Percentiles rank a stretch among this genome's conserved stretches.
Evolutionary conservation across 2,329 filamentous ascomycete genomes (phyloP).

Genomic region (Colletotrichum sp.): DNA sequence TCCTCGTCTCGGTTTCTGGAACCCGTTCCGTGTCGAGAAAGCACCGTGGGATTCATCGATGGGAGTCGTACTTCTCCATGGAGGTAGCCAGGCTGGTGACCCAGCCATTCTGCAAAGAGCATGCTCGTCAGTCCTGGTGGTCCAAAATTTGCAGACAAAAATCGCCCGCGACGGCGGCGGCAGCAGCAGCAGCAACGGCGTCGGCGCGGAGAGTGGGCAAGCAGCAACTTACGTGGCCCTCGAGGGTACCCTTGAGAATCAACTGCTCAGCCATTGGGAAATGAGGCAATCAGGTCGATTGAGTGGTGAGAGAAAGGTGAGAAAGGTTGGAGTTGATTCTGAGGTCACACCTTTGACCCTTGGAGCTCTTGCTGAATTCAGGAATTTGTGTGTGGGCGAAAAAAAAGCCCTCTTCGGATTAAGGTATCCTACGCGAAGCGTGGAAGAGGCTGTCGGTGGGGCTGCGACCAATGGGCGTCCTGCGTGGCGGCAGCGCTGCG

Average conservation of each 20-base stretch:
- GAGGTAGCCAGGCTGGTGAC: constrained; percentile 98
- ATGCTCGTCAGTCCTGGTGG: constrained; percentile 21
- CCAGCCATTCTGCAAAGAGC: constrained; percentile 78
- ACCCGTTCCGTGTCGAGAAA: not conserved
- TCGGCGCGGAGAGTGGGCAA: constrained; percentile 22
- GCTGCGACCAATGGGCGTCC: not conserved
- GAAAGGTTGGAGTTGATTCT: constrained; percentile 35
- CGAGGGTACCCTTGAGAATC: constrained; percentile 95
- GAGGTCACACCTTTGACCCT: constrained; percentile 24
- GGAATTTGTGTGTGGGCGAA: constrained; percentile 57
- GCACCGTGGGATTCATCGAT: constrained; percentile 9
- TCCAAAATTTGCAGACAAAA: not conserved
- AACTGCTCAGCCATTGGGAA: constrained; percentile 86
- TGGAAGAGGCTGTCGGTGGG: not conserved
- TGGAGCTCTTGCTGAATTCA: constrained; percentile 33
- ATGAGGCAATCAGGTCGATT: constrained; percentile 46
- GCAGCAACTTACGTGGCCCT: constrained; percentile 80
- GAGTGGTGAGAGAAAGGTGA: constrained; percentile 37
- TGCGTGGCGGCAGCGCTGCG: not conserved
- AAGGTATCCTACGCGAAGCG: not conserved
- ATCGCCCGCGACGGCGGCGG: not conserved
- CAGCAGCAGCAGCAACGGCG: constrained; percentile 27
- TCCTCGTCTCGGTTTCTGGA: constrained; percentile 15
- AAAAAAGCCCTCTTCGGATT: constrained; percentile 31
- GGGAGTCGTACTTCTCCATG: constrained; percentile 85